A percentile compares a stretch with the other conserved stretches of the same genome.
Conservation (phyloP, 768 basidiomycete genomes). For the Trichaptum fuscoviolaceum region DNA sequence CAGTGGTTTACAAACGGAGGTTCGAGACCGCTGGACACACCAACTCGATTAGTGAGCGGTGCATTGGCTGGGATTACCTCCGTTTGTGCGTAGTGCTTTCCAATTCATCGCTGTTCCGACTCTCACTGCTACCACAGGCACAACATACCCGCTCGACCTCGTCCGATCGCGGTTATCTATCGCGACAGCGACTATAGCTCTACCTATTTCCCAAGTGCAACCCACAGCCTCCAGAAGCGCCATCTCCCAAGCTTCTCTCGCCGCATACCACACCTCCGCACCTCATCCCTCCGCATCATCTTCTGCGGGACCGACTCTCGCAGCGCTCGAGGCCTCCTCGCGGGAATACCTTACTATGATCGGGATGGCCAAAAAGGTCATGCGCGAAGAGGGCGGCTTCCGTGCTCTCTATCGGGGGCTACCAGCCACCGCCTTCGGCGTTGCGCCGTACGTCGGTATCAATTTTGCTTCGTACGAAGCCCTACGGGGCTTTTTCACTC, state of each 20-base stretch:
- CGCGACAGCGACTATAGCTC: constrained; percentile 75
- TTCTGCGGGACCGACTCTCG: constrained; percentile 5
- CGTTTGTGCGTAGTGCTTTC: constrained; percentile 61
- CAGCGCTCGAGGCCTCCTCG: constrained; percentile 10
- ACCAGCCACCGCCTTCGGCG: constrained; percentile 78
- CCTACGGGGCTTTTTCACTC: constrained; percentile 66
- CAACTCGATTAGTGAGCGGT: constrained; percentile 78
- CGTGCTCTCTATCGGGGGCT: constrained; percentile 83
- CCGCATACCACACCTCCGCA: constrained; percentile 50
- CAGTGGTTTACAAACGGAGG: constrained; percentile 72
- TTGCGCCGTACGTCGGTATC: constrained; percentile 84
- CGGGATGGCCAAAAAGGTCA: constrained; percentile 89
- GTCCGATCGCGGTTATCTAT: constrained; percentile 90
- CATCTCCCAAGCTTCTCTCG: constrained; percentile 29
- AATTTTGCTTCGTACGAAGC: constrained; percentile 95
- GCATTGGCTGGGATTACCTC: constrained; percentile 92
- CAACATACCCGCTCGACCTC: constrained; percentile 91
- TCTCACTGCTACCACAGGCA: constrained; percentile 36
- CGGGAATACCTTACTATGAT: constrained; percentile 62
- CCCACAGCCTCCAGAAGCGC: constrained; percentile 23
- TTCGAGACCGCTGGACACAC: constrained; percentile 77
- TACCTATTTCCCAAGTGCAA: constrained; percentile 23
- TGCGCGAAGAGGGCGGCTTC: constrained; percentile 89
- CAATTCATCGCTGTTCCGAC: constrained; percentile 6
- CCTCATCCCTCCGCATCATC: constrained; percentile 27